Base-by-base conservation (phyloP, 2,329 filamentous ascomycete genomes). In the Grosmannia huntii region DNA sequence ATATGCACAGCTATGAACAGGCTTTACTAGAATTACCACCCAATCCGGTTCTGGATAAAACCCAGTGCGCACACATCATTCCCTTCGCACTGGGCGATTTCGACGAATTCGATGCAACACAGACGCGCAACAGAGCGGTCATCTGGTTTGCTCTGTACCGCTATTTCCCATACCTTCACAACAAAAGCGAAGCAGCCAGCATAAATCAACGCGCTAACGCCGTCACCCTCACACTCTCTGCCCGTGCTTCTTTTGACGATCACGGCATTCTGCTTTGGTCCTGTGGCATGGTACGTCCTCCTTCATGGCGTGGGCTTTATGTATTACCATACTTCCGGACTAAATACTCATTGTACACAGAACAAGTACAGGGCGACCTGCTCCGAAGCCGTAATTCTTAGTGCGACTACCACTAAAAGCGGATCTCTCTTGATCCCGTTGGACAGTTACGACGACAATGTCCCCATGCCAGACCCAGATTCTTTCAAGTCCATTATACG, bases 31-130 rank as follows among this genome's bases (percentile, higher is more conserved):
- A 16, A 2, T 27, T 19, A 5, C 58, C 48, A 33, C 44, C 55
- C 5, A 23, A 31, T 54, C 1, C 19, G 33, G 2, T 5, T 2
- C 14, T 10, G 1, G 19, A 12, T 19, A 6, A 6, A 1, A 44
- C 25, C 2, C 31, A 58, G 14, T 62, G 61, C 11, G 53, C 61
- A 1, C 61, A 62, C 14, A 57, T 62, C 23, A 53, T 62, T 38
- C 54, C 54, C 10, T 56, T 56, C 27, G 54, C 54, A 21, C 28
- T 56, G 19, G 54, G 54, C 9, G 23, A 23, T 27, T 56, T 56
- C 44, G 54, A 56, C 46, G 54, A 49, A 9, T 19, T 16, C 1
- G 44, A 56, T 49, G 41, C 54, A n/a, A n/a, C 27, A 9, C 54
- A 56, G 19, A 56, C 54, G 9, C 25, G 54, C 5, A 56, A 56